Percentiles rank a stretch among this genome's conserved stretches.
phyloP scores from a whole-genome alignment of 2,329 filamentous ascomycete species.

The Juglanconis sp. region DNA sequence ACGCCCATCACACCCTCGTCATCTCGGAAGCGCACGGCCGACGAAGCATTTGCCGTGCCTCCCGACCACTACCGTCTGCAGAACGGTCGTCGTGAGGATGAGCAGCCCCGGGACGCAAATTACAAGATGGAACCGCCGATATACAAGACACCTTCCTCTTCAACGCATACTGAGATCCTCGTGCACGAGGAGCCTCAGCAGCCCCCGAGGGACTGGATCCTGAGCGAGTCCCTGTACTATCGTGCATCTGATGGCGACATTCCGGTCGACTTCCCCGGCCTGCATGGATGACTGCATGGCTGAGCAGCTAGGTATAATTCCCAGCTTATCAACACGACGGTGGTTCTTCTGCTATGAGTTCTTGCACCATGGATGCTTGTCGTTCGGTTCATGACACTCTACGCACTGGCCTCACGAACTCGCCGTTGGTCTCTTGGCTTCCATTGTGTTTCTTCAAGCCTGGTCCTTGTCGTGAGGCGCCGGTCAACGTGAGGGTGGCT shows the following conservation, averaged over 20 bases:
- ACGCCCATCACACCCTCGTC: neutral
- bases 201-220: neutral
- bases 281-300: neutral
- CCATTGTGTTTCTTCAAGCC: too few relatives aligned
- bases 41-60: constrained; percentile 9
- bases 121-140: neutral
- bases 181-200: neutral
- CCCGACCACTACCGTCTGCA: constrained; percentile 12
- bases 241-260: constrained; percentile 7
- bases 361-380: too few relatives aligned
- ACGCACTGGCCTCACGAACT: too few relatives aligned
- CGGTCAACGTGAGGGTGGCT: too few relatives aligned
- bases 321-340: too few relatives aligned
- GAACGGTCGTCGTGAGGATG: constrained; percentile 13
- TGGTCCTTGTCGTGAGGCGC: too few relatives aligned
- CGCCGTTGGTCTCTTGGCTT: too few relatives aligned
- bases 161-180: neutral
- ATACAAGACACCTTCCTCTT: neutral
- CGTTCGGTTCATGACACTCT: too few relatives aligned
- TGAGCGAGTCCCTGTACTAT: constrained; percentile 6
- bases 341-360: too few relatives aligned
- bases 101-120: constrained; percentile 4
- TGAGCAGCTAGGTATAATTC: too few relatives aligned
- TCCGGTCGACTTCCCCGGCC: neutral
- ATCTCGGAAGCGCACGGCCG: constrained; percentile 12